Evolutionary conservation across 192 early-diverging fungal species (phyloP).

Genomic region (Coemansia sp.): DNA sequence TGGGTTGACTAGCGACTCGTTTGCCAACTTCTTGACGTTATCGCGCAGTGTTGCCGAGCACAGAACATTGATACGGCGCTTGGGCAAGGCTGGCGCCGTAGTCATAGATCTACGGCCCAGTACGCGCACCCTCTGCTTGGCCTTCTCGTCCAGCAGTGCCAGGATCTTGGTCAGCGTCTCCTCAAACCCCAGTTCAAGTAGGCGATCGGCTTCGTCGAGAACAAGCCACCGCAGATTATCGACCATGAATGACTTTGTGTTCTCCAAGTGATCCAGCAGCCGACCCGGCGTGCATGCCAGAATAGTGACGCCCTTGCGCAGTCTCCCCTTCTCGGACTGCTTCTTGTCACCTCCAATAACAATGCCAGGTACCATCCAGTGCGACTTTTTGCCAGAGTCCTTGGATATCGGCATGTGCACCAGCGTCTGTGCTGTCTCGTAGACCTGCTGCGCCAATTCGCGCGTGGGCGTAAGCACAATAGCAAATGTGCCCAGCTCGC

Average conservation of each 20-base stretch:
- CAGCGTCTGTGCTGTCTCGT: slow-evolving; percentile 71
- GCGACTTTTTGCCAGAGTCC: slow-evolving; percentile 38
- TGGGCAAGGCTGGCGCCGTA: slow-evolving; percentile 57
- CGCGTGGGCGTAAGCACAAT: slow-evolving; percentile 96
- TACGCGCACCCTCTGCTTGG: slow-evolving; percentile 17
- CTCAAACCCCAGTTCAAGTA: slow-evolving; percentile 93
- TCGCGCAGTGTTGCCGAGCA: slow-evolving; percentile 93
- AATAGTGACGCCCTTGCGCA: slow-evolving; percentile 85
- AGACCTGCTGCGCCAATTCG: slow-evolving; percentile 95
- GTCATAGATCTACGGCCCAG: slow-evolving; percentile 22
- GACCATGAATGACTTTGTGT: slow-evolving; percentile 79
- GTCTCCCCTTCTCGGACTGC: slow-evolving; percentile 74
- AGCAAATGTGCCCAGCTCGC: slow-evolving; percentile 82
- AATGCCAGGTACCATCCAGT: slow-evolving; percentile 83
- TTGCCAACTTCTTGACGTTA: slow-evolving; percentile 79
- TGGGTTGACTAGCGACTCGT: slow-evolving; percentile 74
- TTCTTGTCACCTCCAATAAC: slow-evolving; percentile 82
- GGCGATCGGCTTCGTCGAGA: slow-evolving; percentile 95
- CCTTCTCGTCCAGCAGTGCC: slow-evolving; percentile 58
- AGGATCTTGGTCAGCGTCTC: slow-evolving; percentile 72
- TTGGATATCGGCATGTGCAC: slow-evolving; percentile 57
- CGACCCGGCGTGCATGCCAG: slow-evolving; percentile 96
- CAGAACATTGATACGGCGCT: slow-evolving; percentile 68
- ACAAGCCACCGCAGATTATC: slow-evolving; percentile 92
- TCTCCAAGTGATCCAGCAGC: slow-evolving; percentile 81